Evolutionary conservation across 371 early-diverging fungal species (phyloP), one percentile per base, ranked within the genome.

Genomic region (Choanephora cucurbitarum): DNA sequence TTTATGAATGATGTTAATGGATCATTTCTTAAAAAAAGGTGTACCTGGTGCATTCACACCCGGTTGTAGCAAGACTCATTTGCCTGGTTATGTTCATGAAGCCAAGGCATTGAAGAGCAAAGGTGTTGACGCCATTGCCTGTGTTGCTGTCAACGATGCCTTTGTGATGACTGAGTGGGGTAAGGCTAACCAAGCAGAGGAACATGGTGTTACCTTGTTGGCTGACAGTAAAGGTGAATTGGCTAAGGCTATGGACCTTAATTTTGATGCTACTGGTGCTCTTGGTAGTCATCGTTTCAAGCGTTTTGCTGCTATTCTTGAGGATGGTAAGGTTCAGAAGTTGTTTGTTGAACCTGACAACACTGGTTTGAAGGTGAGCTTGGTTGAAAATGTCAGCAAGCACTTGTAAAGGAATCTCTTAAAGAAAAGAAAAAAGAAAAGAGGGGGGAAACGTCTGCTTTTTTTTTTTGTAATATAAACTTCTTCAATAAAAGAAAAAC

Each of bases 161-260:
- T 89, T 84, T 68, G 89, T 89, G n/a, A 81, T 85, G 81, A 73
- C 74, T 48, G 91, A 86, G 44, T 91, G 89, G 89, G 81, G 83
- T 44, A 76, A 84, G 55, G 58, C 69, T 14, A 64, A 75, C 24
- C 63, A 73, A 39, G 74, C 39, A 19, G 61, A 64, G 10, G 62
- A 65, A 3, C 52, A 55, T 13, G 44, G 59, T 50, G 72, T 88
- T 44, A 77, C 72, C 32, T 72, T 91, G 66, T 67, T 88, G 32
- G 84, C 89, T 31, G 91, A 91, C 65, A 73, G 79, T 17, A 75
- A 78, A 40, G 90, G 83, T 32, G 83, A 73, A 40, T 79, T 87
- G 21, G 79, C 83, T 56, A 81, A 83, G 56, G 79, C 79, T 4
- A 72, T 87, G 55, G 88, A 84, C 18, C 67, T 90, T 28, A 72